A percentile compares a stretch with the other conserved stretches of the same genome.
These are phyloP conservation scores for Heracleum sosnowskyi DNA, from an alignment of 129 eudicot species.

Conservation along the genomic window DNA sequence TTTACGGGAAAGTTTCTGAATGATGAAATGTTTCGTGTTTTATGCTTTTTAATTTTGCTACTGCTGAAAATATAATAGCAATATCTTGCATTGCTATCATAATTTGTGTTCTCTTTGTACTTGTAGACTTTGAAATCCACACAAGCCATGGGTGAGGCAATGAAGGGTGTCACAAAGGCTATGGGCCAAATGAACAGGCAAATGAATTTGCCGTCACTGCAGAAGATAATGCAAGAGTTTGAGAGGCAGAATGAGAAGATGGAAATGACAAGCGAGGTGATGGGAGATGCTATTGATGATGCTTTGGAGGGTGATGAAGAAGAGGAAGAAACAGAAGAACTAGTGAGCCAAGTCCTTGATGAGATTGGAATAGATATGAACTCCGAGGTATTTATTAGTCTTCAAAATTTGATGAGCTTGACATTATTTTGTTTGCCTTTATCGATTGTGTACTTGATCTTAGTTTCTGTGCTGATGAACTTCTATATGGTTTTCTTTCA, in stretches of 20 bases:
- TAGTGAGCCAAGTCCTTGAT: slow-evolving; percentile 87
- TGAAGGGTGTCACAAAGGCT: slow-evolving; percentile 98
- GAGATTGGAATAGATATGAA: slow-evolving; percentile 92
- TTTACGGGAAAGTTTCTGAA: background rate
- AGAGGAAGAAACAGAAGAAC: slow-evolving; percentile 93
- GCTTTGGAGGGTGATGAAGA: slow-evolving; percentile 98
- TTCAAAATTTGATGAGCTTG: background rate
- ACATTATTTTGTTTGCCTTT: background rate
- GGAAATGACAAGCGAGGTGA: slow-evolving; percentile 85
- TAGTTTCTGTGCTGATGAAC: background rate
- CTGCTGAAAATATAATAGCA: background rate
- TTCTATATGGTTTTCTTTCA: background rate
- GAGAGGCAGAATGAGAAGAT: slow-evolving; percentile 96
- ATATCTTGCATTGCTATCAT: background rate
- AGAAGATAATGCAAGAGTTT: slow-evolving; percentile 92
- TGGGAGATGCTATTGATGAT: slow-evolving; percentile 99
- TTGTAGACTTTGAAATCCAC: slow-evolving; percentile 85
- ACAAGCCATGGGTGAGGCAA: slow-evolving; percentile 99
- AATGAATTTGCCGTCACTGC: slow-evolving; percentile 87
- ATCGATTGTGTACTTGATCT: background rate
- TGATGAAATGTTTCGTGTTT: background rate
- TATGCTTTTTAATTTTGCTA: background rate
- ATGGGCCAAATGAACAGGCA: slow-evolving; percentile 98
- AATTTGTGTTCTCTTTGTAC: background rate
- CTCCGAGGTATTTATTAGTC: slow-evolving; percentile 46